Percentiles rank a stretch among this genome's conserved stretches.
Evolutionary conservation across 768 basidiomycete species (phyloP).

Genomic region (Pholiota molesta): DNA sequence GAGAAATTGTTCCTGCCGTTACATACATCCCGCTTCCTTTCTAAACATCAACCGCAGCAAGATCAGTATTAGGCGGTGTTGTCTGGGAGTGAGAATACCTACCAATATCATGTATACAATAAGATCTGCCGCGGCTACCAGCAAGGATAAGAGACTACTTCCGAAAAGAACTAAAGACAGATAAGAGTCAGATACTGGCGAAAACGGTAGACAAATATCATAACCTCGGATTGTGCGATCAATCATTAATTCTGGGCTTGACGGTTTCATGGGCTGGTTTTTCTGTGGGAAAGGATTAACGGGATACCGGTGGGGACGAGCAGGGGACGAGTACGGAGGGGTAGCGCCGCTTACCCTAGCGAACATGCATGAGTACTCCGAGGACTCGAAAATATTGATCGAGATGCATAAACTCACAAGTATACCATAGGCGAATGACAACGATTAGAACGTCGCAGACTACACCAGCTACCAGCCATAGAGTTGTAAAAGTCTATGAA

Average conservation of each 20-base stretch:
- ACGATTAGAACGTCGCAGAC: neutral
- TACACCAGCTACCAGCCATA: neutral
- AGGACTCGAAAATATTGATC: neutral
- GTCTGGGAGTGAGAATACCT: neutral
- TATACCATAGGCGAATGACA: neutral
- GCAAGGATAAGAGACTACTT: neutral
- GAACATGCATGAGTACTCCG: neutral
- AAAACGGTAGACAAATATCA: neutral
- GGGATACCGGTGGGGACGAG: neutral
- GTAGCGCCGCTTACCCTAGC: conserved; percentile 21
- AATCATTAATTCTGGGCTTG: neutral
- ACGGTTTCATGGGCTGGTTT: neutral
- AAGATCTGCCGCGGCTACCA: neutral
- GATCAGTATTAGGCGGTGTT: neutral
- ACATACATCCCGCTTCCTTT: conserved; percentile 8
- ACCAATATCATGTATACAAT: neutral
- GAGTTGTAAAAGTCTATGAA: neutral
- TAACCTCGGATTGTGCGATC: neutral
- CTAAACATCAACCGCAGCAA: neutral
- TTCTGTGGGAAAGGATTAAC: neutral
- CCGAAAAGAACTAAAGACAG: neutral
- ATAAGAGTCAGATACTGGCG: neutral
- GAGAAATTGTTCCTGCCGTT: neutral
- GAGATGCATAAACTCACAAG: neutral
- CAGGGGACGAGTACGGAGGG: neutral